These are phyloP conservation scores for Cladosporium sphaerospermum DNA, from an alignment of 2,329 filamentous ascomycete genomes.

Conservation along the genomic window DNA sequence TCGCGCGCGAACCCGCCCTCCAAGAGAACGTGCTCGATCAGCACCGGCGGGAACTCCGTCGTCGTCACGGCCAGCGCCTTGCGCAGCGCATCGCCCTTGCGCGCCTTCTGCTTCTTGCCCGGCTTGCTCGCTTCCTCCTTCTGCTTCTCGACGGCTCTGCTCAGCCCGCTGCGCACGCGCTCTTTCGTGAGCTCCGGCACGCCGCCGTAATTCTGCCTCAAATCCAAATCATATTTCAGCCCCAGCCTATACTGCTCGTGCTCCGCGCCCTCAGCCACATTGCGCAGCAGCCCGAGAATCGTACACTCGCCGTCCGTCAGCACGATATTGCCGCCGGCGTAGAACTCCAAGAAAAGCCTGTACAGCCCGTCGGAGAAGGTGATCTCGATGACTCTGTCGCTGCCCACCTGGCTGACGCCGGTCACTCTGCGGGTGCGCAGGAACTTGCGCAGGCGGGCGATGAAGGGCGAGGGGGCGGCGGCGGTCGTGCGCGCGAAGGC, in stretches of 20 bases:
- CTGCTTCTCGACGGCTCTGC: constrained; percentile 57
- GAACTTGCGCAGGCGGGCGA: constrained; percentile 76
- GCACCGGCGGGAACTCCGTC: constrained; percentile 77
- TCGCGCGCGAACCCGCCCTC: constrained; percentile 63
- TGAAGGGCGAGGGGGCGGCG: constrained; percentile 76
- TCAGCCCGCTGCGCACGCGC: constrained; percentile 62
- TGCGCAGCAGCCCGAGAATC: constrained; percentile 72
- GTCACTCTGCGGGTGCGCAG: constrained; percentile 83
- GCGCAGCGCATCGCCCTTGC: constrained; percentile 67
- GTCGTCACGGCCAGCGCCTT: constrained; percentile 78
- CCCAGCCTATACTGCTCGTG: constrained; percentile 77
- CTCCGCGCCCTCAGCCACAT: constrained; percentile 73
- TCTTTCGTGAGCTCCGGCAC: constrained; percentile 69
- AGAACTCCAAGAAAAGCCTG: constrained; percentile 87
- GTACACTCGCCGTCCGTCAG: constrained; percentile 79
- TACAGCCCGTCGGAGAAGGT: constrained; percentile 89
- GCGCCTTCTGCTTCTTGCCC: constrained; percentile 65
- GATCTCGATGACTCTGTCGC: constrained; percentile 87
- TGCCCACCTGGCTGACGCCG: constrained; percentile 75
- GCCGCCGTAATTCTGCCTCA: constrained; percentile 76
- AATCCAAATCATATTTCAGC: constrained; percentile 68
- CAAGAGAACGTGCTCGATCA: constrained; percentile 80
- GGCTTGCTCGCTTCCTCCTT: constrained; percentile 43
- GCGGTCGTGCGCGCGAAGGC: constrained; percentile 84
- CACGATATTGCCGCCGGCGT: constrained; percentile 90